Conservation (phyloP, 768 basidiomycete genomes). For the Suillus sp. region DNA sequence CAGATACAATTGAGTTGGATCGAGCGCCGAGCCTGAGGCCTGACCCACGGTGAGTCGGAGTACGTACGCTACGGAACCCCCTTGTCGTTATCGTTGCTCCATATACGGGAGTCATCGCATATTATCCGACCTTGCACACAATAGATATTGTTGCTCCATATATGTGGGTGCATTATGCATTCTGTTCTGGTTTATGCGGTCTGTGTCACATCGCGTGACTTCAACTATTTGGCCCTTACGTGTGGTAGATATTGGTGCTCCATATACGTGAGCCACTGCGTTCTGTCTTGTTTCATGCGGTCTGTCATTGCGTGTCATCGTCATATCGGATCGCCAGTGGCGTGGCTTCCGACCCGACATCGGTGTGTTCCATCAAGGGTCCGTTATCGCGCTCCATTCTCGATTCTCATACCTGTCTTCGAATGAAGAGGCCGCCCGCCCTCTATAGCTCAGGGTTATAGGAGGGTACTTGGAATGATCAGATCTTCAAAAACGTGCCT, state of each 20-base stretch:
- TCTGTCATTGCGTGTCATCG: not conserved
- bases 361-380: not conserved
- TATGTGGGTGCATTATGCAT: not conserved
- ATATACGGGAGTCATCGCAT: not conserved
- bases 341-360: not conserved
- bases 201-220: not conserved
- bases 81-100: not conserved
- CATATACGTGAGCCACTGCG: not conserved
- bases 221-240: not conserved
- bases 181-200: not conserved
- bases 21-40: not conserved
- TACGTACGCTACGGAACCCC: not conserved
- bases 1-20: not conserved
- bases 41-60: not conserved
- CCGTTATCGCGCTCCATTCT: not conserved
- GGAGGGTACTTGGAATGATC: not conserved
- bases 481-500: not conserved
- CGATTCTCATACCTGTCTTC: not conserved
- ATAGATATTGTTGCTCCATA: not conserved
- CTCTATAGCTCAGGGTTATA: not conserved
- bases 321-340: not conserved
- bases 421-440: not conserved
- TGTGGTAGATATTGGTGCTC: not conserved
- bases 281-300: not conserved
- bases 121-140: not conserved